phyloP scores from a whole-genome alignment of 345 rosid genomes.

The Salix koriyanagi region DNA sequence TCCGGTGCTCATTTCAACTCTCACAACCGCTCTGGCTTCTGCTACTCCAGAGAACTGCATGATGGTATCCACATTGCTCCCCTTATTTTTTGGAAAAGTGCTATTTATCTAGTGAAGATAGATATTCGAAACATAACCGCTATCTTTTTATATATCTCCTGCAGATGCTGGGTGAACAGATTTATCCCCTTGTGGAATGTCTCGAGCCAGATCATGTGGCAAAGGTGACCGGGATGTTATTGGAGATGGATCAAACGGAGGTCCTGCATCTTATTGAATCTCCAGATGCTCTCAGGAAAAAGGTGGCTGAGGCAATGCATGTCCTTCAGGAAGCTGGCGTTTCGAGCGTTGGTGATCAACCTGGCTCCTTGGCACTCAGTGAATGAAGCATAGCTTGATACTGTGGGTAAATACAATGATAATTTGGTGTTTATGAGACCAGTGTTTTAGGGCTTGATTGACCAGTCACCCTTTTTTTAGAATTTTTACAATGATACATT shows the following conservation, averaged over 20 bases:
- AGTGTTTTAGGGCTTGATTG: conserved; percentile 13
- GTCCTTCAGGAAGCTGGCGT: conserved; percentile 42
- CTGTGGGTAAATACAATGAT: neutral
- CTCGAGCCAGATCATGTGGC: conserved; percentile 51
- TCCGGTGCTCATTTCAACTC: conserved; percentile 39
- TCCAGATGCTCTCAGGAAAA: conserved; percentile 59
- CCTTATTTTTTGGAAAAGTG: neutral
- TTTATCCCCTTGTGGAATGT: conserved; percentile 57
- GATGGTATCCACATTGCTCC: neutral
- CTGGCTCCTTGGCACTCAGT: conserved; percentile 23
- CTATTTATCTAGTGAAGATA: neutral
- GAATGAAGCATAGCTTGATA: conserved; percentile 14
- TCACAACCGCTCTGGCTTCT: conserved; percentile 51
- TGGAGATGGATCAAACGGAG: conserved; percentile 79
- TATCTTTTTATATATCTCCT: neutral
- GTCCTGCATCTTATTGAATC: conserved; percentile 67
- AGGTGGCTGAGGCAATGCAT: conserved; percentile 65
- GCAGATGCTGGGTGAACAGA: conserved; percentile 75
- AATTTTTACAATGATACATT: neutral
- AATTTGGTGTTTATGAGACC: neutral
- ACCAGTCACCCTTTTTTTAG: neutral
- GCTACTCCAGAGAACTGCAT: conserved; percentile 37
- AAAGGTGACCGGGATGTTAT: conserved; percentile 72
- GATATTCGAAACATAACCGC: neutral
- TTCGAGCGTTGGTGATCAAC: conserved; percentile 34